A percentile compares a stretch with the other conserved stretches of the same genome.
phyloP scores from a whole-genome alignment of 2,329 filamentous ascomycete species.

The Chlorencoelia australis region DNA sequence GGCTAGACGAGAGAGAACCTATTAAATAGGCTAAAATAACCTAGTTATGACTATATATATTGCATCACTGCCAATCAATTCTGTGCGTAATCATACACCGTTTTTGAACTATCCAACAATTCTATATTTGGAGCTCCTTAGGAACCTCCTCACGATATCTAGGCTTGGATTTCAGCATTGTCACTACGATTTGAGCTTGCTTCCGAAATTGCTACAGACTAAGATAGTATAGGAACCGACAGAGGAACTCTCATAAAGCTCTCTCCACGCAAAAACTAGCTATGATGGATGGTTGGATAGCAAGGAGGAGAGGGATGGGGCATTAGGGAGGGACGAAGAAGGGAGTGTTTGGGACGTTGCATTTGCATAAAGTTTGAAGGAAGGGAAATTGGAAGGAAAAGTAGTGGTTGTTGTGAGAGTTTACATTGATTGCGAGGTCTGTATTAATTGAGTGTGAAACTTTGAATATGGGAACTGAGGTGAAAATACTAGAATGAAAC shows the following conservation, averaged over 20 bases:
- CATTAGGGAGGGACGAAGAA: background rate
- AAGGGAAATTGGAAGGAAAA: background rate
- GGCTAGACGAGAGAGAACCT: too few relatives aligned
- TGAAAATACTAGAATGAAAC: background rate
- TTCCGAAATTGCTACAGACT: background rate
- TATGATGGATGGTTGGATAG: background rate
- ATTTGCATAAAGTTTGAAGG: too few relatives aligned
- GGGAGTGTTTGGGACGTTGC: background rate
- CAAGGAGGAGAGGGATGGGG: background rate
- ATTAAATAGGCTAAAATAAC: too few relatives aligned
- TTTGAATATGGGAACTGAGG: background rate
- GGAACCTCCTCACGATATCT: conserved; percentile 3
- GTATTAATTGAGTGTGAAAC: background rate
- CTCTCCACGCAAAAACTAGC: background rate
- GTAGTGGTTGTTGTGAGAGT: background rate
- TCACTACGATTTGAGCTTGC: background rate
- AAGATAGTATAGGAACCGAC: background rate
- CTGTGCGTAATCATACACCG: conserved; percentile 1
- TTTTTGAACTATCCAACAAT: conserved; percentile 4
- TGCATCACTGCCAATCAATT: conserved; percentile 4
- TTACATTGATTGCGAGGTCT: background rate
- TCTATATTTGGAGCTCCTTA: conserved; percentile 2
- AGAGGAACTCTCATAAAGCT: background rate
- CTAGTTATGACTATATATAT: too few relatives aligned
- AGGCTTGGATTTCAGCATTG: conserved; percentile 2